Percentiles rank a stretch among this genome's conserved stretches.
Conservation (phyloP, 805 yeast genomes). For the Wickerhamomyces bisporus region DNA sequence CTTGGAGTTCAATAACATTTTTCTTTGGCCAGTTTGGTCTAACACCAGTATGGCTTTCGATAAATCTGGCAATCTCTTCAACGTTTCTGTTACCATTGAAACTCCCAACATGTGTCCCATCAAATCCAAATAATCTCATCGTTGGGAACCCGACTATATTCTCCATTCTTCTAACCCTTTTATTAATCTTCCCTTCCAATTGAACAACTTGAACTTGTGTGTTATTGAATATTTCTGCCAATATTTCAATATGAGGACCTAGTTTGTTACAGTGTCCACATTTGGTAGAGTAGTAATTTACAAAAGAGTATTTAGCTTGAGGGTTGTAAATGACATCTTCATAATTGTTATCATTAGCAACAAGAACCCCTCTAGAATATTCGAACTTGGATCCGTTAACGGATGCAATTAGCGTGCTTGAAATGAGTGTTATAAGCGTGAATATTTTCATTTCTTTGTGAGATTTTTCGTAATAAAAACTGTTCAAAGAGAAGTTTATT, state of each 20-base stretch:
- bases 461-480: no score
- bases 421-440: neutral
- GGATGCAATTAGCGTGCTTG: neutral
- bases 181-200: slow-evolving; percentile 30
- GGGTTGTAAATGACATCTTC: slow-evolving; percentile 13
- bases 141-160: slow-evolving; percentile 43
- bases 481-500: no score
- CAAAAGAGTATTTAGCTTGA: slow-evolving; percentile 19
- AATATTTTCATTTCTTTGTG: neutral
- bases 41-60: slow-evolving; percentile 29
- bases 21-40: slow-evolving; percentile 28
- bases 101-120: slow-evolving; percentile 34
- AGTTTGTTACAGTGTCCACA: slow-evolving; percentile 45
- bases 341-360: slow-evolving; percentile 20
- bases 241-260: slow-evolving; percentile 39
- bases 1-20: slow-evolving; percentile 9
- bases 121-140: slow-evolving; percentile 38
- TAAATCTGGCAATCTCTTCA: slow-evolving; percentile 26
- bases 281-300: slow-evolving; percentile 34
- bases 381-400: neutral
- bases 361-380: slow-evolving; percentile 11
- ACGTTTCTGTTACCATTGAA: slow-evolving; percentile 33
- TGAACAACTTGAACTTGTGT: slow-evolving; percentile 31
- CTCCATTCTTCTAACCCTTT: slow-evolving; percentile 34
- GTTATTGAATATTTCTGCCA: slow-evolving; percentile 38